Evolutionary conservation across 495 filamentous ascomycete genomes (phyloP), one percentile per base, ranked within the genome.

Genomic region (Parachaetomium inaequale): DNA sequence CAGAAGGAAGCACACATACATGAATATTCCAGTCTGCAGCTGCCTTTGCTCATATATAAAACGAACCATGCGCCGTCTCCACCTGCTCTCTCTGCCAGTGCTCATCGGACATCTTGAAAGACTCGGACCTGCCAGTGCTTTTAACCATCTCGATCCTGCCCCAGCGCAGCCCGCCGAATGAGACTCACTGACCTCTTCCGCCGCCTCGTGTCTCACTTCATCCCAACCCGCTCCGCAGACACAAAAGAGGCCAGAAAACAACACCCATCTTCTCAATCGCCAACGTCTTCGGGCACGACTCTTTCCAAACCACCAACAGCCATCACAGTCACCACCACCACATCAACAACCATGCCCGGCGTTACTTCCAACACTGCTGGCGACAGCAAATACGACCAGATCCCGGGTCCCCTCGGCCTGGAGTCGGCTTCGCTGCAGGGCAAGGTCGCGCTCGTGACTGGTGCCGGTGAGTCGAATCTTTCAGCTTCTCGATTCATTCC

Each of bases 371-470:
- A 49, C 36, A 28, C 46, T 5, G 49, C 45, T 51, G 32, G 28
- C 55, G 19, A 53, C 23, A 73, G 72, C 69, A 77, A 75, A 68
- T 76, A 75, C 61, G 75, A 77, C 65, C 62, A 67, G 38, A 78
- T 80, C 64, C 77, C 78, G 10, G 82, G 80, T 19, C 75, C 80
- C 49, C 71, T 82, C 17, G 80, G 80, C 28, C 64, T 80, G 55
- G 77, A 72, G 7, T 74, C 76, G 46, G 79, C 80, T 34, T 79
- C 78, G 31, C 73, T 83, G 10, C 72, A 73, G 49, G 80, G 79
- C 63, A 83, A 83, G 72, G 78, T 82, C 31, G 80, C 78, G 21
- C 71, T 81, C 4, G 77, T 81, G 2, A 81, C 77, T 2, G 77
- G 77, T 23, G 75, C 77, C 59, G 77, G 77, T 79, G 75, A 7